phyloP scores from a whole-genome alignment of 495 filamentous ascomycete genomes.

The Aspergillus heteromorphus region DNA sequence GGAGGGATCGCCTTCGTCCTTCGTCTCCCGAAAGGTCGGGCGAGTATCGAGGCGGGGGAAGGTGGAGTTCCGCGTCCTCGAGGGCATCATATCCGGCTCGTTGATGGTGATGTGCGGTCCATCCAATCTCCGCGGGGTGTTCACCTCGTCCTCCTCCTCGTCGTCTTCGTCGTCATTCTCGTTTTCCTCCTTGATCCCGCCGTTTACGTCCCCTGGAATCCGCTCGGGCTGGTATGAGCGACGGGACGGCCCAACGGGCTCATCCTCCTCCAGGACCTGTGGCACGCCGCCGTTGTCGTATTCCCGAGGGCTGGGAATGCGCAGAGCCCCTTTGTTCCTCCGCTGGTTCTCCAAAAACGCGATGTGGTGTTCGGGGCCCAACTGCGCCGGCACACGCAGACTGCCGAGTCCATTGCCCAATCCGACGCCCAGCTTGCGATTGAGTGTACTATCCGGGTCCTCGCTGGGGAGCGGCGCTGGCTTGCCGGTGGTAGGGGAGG shows the following conservation, averaged over 20 bases:
- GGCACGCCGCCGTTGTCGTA: conserved; percentile 75
- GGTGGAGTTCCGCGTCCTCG: conserved; percentile 28
- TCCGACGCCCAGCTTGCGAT: conserved; percentile 13
- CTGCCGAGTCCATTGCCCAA: conserved; percentile 26
- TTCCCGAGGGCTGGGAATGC: conserved; percentile 83
- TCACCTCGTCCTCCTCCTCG: conserved; percentile 14
- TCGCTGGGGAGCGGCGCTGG: conserved; percentile 17
- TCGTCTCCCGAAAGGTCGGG: conserved; percentile 33
- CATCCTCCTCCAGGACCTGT: conserved; percentile 47
- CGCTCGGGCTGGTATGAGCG: conserved; percentile 11
- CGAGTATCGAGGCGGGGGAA: conserved; percentile 38
- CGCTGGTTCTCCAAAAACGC: conserved; percentile 81
- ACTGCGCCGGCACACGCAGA: conserved; percentile 45
- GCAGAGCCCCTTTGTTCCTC: conserved; percentile 66
- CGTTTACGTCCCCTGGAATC: conserved; percentile 6
- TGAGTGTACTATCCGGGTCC: conserved; percentile 10
- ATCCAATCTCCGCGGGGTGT: conserved; percentile 26
- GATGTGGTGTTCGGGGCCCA: conserved; percentile 70
- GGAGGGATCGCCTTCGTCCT: conserved; percentile 22
- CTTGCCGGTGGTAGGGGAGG: conserved; percentile 17
- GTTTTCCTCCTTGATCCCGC: background rate
- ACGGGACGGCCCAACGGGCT: background rate
- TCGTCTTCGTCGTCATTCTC: conserved; percentile 15
- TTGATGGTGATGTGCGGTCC: conserved; percentile 59
- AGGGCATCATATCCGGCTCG: conserved; percentile 46